Evolutionary conservation across 2,329 filamentous ascomycete genomes (phyloP), one percentile per base, ranked within the genome.

Genomic region (Neofusicoccum sp.): DNA sequence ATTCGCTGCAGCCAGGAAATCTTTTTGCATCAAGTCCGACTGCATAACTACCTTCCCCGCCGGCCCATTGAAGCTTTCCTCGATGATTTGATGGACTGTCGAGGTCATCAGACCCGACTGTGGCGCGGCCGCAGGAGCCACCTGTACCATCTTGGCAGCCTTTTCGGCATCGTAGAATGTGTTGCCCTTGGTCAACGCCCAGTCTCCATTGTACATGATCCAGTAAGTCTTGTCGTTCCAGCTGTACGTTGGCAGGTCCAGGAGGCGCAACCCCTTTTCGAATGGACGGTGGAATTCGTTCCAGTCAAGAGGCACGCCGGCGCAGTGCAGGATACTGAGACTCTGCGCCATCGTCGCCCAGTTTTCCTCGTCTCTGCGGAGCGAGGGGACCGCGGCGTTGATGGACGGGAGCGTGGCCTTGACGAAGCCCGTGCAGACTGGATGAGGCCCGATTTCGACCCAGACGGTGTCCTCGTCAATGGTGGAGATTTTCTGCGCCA

Each of bases 261-360:
- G 68, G 2, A 87, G 71, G 1, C 75, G 71, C 20, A 81, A 75
- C 1, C 71, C 71, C 1, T 67, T 62, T 61, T 79, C 74, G 63
- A 82, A 84, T 28, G 79, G 76, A 3, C 77, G 71, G 67, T 86
- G 82, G 65, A 82, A 86, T 68, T 86, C 86, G 48, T 80, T 79
- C 85, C 86, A 90, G 65, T 84, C 75, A 24, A 90, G 72, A 4
- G 78, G 72, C 1, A 86, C 65, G 0, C 86, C 87, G 1, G 74
- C 76, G 1, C 69, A 70, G 69, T 89, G 80, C 0, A 89, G 73
- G 0, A 77, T 72, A 57, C 76, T 76, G 36, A 85, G 69, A 53
- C 71, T 81, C 4, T 69, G 65, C 2, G 78, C 73, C 2, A 88
- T 69, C 0, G 81, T 61, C 26, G n/a, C 47, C 62, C 62, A 66